Base-by-base conservation (phyloP, 2,329 filamentous ascomycete genomes). In the Fusarium poae region DNA sequence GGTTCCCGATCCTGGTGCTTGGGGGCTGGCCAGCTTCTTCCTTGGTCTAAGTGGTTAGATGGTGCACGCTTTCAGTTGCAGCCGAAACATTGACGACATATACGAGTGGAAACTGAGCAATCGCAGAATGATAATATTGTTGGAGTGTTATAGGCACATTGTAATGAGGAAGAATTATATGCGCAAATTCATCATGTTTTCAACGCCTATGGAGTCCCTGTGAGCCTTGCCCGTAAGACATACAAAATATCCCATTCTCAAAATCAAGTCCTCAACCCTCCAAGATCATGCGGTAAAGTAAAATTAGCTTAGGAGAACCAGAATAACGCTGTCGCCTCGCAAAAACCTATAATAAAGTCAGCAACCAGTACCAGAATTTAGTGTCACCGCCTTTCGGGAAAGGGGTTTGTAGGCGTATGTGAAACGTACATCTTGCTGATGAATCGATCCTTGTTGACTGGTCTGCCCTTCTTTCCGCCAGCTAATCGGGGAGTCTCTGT, bases 361-460 rank as follows among this genome's bases (percentile, higher is more conserved):
- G 73, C 42, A 66, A 59, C 20, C 46, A 16, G 9, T 27, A 4
- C 37, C 32, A 27, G 23, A 27, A 48, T 16, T 45, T 27, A n/a
- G 29, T 35, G 50, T 61, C 54, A 65, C 67, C 63, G 67, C 63
- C 45, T 48, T 21, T 60, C 61, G 48, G 43, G 42, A 25, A 51
- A 32, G 35, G 42, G 51, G 5, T 23, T 13, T 23, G 32, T 25
- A 13, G 37, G 42, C 13, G 13, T 37, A 37, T 23, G 29, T 5
- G 35, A 15, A n/a, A 87, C 89, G 72, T 79, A 94, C 94, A 97
- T 95, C 85, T 97, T 97, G 86, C 93, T 97, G 77, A 98, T 96
- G 81, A 97, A 97, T 42, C 96, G 87, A 81, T 99, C 96, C 88
- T 98, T 97, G 84, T 99, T 99, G 67, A 98, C 93, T 44, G 92